Evolutionary conservation across 2,329 filamentous ascomycete genomes (phyloP), one percentile per base, ranked within the genome.

Genomic region (Neurospora sp.): DNA sequence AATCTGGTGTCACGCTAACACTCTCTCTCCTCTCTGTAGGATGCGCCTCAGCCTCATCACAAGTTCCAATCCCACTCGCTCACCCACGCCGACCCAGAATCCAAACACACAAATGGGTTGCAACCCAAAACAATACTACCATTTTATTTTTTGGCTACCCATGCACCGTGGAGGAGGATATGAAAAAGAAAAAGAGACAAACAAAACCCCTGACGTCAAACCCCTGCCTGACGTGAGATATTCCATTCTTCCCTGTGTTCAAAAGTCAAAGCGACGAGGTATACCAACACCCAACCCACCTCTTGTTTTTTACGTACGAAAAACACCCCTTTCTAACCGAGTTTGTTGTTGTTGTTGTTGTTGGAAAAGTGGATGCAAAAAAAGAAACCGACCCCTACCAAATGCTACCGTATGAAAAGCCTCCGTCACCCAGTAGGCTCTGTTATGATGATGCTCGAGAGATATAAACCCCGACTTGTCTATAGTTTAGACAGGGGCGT

Each of bases 401-500:
- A 36, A 62, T 62, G 52, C 23, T 62, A 36, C 33, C 6, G 33
- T 36, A 36, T 62, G 52, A 33, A 62, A 33, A 62, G 52, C 52
- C 52, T 62, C 5, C 33, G 33, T 36, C 52, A 62, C 23, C 52
- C 12, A 62, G 28, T 36, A 62, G 28, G 52, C 52, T 62, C 33
- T 36, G 52, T 62, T 36, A 62, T 36, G 28, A 62, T 36, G 28
- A 33, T 62, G 23, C 52, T 62, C 33, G 52, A 17, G 28, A 62
- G 52, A 62, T 36, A n/a, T 62, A 10, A 10, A 62, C 0, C 23
- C 46, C 46, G 46, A 28, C 46, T 39, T 52, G 15, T 36, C 12
- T 62, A 28, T 10, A 15, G 8, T 68, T 74, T 77, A 85, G 17
- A 84, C 82, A 2, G 88, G 88, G 62, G 88, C 88, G 77, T 91